Evolutionary conservation across 106 monocot species (phyloP).

Genomic region (Amphibolis antarctica): DNA sequence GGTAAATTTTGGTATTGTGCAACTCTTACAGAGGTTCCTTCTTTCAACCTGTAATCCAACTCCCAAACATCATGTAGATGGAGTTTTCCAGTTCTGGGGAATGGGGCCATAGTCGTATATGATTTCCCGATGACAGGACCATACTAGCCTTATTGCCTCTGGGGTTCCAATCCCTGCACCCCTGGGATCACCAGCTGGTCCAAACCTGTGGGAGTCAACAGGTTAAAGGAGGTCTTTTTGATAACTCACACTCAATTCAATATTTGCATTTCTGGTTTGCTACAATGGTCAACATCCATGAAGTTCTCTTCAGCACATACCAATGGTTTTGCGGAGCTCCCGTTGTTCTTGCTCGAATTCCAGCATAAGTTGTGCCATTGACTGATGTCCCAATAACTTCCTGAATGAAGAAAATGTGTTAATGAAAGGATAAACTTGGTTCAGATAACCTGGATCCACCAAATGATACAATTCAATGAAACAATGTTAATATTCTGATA

Average conservation of each 20-base stretch:
- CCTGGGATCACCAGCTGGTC: constrained; percentile 92
- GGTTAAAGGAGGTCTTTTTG: background rate
- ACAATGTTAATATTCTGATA: too few species aligned
- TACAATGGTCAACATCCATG: background rate
- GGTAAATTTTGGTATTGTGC: background rate
- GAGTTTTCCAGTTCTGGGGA: constrained; percentile 41
- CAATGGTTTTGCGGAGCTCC: constrained; percentile 99
- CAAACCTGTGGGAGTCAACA: constrained; percentile 49
- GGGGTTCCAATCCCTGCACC: constrained; percentile 95
- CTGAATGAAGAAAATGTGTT: constrained; percentile 21
- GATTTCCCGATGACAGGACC: constrained; percentile 94
- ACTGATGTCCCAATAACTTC: constrained; percentile 81
- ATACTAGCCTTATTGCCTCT: constrained; percentile 93
- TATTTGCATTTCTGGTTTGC: background rate
- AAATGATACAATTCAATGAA: background rate
- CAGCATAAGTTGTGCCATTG: constrained; percentile 94
- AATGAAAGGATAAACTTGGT: background rate
- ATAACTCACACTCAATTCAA: too few species aligned
- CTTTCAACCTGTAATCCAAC: background rate
- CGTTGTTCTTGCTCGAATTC: constrained; percentile 89
- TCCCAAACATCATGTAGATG: constrained; percentile 31
- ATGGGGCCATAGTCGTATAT: constrained; percentile 78
- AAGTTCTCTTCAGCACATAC: constrained; percentile 12
- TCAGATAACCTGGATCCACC: background rate
- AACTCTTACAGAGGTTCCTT: background rate